Conservation (phyloP, 805 yeast genomes). For the Saccharomycopsis schoenii region DNA sequence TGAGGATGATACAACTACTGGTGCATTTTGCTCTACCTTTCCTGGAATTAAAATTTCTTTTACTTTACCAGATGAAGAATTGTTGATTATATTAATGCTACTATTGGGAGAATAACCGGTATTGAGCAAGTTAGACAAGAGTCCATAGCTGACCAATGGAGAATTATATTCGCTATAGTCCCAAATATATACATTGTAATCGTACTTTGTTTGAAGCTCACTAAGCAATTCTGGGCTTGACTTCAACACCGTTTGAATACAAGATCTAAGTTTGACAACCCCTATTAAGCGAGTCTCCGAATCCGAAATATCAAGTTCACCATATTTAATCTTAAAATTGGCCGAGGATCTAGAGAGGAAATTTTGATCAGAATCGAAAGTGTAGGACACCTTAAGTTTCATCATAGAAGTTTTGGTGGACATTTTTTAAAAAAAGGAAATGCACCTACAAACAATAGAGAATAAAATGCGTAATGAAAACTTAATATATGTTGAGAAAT, state of each 20-base stretch:
- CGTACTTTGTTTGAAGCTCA: slow-evolving; percentile 6
- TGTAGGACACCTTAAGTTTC: slow-evolving; percentile 17
- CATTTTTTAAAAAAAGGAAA: slow-evolving; percentile 1
- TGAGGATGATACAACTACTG: background rate
- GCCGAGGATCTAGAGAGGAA: slow-evolving; percentile 10
- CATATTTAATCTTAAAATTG: slow-evolving; percentile 12
- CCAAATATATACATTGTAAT: slow-evolving; percentile 17
- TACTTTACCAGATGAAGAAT: background rate
- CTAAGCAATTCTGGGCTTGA: slow-evolving; percentile 16
- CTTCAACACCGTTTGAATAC: slow-evolving; percentile 10
- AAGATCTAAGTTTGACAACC: slow-evolving; percentile 13
- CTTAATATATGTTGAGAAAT: too few species aligned
- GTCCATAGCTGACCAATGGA: slow-evolving; percentile 18
- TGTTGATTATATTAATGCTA: background rate
- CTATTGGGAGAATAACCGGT: slow-evolving; percentile 5
- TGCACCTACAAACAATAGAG: background rate
- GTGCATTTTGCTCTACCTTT: slow-evolving; percentile 8
- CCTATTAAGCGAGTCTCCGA: slow-evolving; percentile 16
- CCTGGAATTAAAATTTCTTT: slow-evolving; percentile 18
- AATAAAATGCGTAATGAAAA: too few species aligned
- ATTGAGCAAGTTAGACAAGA: slow-evolving; percentile 13
- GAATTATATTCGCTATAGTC: slow-evolving; percentile 17
- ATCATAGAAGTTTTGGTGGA: slow-evolving; percentile 17
- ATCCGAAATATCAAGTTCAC: slow-evolving; percentile 15
- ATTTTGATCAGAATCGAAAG: slow-evolving; percentile 13